Conservation (phyloP, 768 basidiomycete species). For the Leucocoprinus sp. region DNA sequence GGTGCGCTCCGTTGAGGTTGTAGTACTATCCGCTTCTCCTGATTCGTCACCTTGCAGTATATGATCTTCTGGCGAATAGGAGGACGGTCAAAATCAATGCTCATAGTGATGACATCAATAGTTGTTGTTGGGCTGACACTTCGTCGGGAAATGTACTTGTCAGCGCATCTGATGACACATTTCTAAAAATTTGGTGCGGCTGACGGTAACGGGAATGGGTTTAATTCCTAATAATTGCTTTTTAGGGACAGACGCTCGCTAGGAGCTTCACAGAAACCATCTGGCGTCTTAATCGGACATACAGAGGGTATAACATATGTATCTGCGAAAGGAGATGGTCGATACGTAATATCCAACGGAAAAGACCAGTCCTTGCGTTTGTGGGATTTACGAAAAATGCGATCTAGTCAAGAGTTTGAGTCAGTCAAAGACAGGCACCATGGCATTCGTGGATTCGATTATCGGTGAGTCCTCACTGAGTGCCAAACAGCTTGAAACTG, state of each 20-base stretch:
- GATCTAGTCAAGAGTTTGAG: slow-evolving; percentile 62
- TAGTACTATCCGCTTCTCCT: slow-evolving; percentile 2
- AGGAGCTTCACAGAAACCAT: slow-evolving; percentile 60
- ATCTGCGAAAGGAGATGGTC: slow-evolving; percentile 91
- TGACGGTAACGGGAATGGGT: background rate
- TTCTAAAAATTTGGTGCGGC: slow-evolving; percentile 92
- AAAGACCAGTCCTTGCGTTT: slow-evolving; percentile 90
- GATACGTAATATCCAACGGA: slow-evolving; percentile 91
- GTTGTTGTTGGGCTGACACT: slow-evolving; percentile 92
- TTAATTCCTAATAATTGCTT: slow-evolving; percentile 18
- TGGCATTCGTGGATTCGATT: slow-evolving; percentile 64
- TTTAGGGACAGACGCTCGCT: slow-evolving; percentile 51
- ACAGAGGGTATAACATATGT: slow-evolving; percentile 95
- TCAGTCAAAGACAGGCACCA: slow-evolving; percentile 39
- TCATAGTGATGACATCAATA: slow-evolving; percentile 88
- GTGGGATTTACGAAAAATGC: slow-evolving; percentile 95
- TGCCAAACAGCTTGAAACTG: slow-evolving; percentile 2
- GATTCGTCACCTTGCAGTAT: slow-evolving; percentile 44
- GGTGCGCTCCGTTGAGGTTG: slow-evolving; percentile 25
- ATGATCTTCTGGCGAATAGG: slow-evolving; percentile 76
- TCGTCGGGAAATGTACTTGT: slow-evolving; percentile 90
- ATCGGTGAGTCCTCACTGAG: slow-evolving; percentile 46
- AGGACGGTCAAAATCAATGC: slow-evolving; percentile 82
- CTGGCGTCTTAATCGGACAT: slow-evolving; percentile 90
- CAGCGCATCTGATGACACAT: slow-evolving; percentile 91